Conservation (phyloP, 164 flowering plant species). For the Taxillus chinensis region DNA sequence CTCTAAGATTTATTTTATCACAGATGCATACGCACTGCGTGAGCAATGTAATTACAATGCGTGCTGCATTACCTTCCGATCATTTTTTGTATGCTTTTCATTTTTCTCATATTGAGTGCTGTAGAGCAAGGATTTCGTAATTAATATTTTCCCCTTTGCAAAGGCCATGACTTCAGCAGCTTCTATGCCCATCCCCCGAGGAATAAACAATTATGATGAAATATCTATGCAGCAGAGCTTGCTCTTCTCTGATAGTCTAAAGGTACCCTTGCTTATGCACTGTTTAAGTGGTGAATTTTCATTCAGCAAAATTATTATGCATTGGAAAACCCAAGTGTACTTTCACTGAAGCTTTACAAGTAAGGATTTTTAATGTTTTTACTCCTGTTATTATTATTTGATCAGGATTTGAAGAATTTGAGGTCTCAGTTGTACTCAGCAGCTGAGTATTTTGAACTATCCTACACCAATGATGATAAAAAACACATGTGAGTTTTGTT, state of each 20-base stretch:
- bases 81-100: not conserved
- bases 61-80: no score
- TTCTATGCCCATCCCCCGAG: slow-evolving; percentile 28
- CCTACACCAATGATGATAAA: no score
- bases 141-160: slow-evolving; percentile 16
- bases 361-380: no score
- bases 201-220: slow-evolving; percentile 66
- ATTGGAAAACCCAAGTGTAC: no score
- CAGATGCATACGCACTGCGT: no score
- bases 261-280: slow-evolving; percentile 32
- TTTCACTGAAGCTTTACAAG: no score
- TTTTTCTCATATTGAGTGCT: slow-evolving; percentile 1
- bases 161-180: slow-evolving; percentile 44
- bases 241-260: slow-evolving; percentile 80
- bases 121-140: slow-evolving; percentile 14
- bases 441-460: slow-evolving; percentile 85
- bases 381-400: no score
- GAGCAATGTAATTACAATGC: no score
- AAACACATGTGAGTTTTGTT: no score
- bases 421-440: slow-evolving; percentile 86
- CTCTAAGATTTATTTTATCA: not conserved
- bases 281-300: not conserved
- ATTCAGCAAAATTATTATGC: no score
- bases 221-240: slow-evolving; percentile 76
- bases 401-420: slow-evolving; percentile 85